A percentile compares a stretch with the other conserved stretches of the same genome.
phyloP scores from a whole-genome alignment of 2,329 filamentous ascomycete species.

The Cephalotrichum gorgonifer region DNA sequence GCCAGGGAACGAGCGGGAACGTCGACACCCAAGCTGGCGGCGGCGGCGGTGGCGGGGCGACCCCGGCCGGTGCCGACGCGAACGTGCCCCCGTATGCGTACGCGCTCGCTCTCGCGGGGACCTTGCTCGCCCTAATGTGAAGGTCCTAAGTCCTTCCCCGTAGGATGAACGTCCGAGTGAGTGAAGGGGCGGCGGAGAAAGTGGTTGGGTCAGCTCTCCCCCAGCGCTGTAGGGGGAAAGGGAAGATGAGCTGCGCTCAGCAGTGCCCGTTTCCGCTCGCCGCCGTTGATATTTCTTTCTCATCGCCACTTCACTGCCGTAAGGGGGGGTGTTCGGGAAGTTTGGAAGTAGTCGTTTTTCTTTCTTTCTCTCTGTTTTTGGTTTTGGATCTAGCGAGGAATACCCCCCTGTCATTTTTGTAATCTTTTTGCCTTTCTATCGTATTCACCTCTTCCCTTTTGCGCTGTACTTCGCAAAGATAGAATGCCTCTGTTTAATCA shows the following conservation, averaged over 20 bases:
- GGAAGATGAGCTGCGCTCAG: not conserved
- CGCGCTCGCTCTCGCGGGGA: not conserved
- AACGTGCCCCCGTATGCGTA: not conserved
- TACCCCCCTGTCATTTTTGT: too few relatives aligned
- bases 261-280: not conserved
- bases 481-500: too few relatives aligned
- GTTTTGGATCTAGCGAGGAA: too few relatives aligned
- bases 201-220: too few relatives aligned
- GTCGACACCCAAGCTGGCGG: not conserved
- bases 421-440: too few relatives aligned
- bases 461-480: too few relatives aligned
- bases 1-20: not conserved
- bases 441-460: too few relatives aligned
- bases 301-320: not conserved
- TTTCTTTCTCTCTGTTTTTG: not conserved
- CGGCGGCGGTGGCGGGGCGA: not conserved
- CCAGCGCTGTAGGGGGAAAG: too few relatives aligned
- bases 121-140: not conserved
- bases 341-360: not conserved
- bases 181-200: too few relatives aligned
- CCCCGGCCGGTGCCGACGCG: not conserved
- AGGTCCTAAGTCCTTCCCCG: not conserved
- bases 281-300: too few relatives aligned
- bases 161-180: too few relatives aligned
- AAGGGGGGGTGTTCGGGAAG: too few relatives aligned